Conservation (phyloP, 169 alveolate species). For the Plasmodium inui region DNA sequence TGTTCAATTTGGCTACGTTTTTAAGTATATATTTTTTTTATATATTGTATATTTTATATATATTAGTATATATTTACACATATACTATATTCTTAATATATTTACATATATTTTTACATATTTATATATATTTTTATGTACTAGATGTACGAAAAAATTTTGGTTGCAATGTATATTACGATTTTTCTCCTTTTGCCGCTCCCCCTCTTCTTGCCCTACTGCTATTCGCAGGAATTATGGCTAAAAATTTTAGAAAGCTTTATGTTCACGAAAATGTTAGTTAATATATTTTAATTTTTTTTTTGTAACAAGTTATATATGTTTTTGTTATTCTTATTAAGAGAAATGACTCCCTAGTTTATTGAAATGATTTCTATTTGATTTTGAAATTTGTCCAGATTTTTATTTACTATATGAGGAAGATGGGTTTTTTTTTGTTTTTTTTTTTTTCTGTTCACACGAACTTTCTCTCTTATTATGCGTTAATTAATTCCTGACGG, state of each 20-base stretch:
- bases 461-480: not conserved
- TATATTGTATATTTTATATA: not conserved
- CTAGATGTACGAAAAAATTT: not conserved
- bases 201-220: not conserved
- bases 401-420: not conserved
- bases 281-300: not conserved
- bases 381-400: not conserved
- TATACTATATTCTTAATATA: not conserved
- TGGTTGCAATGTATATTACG: not conserved
- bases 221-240: not conserved
- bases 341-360: not conserved
- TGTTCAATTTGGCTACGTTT: not conserved
- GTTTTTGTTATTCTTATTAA: not conserved
- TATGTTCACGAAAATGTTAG: not conserved
- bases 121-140: not conserved
- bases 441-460: not conserved
- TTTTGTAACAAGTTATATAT: not conserved
- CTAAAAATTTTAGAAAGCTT: not conserved
- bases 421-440: not conserved
- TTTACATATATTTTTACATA: not conserved
- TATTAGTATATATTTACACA: not conserved
- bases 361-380: not conserved
- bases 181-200: not conserved
- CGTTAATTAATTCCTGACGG: not conserved
- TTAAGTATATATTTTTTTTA: not conserved